Evolutionary conservation across 192 early-diverging fungal genomes (phyloP).

Genomic region (Backusella sp.): DNA sequence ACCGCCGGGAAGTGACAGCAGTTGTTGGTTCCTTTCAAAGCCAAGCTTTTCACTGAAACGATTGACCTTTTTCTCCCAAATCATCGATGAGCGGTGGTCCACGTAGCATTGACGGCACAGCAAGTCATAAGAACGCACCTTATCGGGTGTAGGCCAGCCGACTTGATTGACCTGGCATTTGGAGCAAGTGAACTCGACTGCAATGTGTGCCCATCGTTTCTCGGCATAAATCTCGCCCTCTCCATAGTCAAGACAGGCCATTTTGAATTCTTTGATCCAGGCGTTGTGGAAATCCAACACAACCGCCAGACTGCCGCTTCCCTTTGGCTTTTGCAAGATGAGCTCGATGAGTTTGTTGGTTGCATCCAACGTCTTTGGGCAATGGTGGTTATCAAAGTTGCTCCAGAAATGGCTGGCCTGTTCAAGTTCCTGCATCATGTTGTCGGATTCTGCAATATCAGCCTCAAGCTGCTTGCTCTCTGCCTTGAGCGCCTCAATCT

Average conservation of each 20-base stretch:
- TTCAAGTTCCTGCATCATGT: background rate
- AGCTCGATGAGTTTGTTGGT: background rate
- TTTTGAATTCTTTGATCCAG: conserved; percentile 10
- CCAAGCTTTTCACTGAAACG: conserved; percentile 16
- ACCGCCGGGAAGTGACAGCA: background rate
- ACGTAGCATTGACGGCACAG: conserved; percentile 25
- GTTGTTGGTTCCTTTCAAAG: background rate
- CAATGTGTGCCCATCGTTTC: conserved; percentile 11
- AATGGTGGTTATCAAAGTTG: conserved; percentile 16
- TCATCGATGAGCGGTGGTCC: conserved; percentile 20
- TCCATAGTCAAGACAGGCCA: conserved; percentile 13
- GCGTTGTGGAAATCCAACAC: conserved; percentile 4
- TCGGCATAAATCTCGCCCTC: conserved; percentile 21
- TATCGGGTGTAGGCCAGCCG: conserved; percentile 30
- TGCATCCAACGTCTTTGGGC: background rate
- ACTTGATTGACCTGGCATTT: conserved; percentile 3
- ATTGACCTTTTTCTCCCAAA: conserved; percentile 32
- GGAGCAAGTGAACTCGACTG: conserved; percentile 23
- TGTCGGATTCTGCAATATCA: background rate
- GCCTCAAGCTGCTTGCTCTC: conserved; percentile 8
- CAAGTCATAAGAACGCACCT: conserved; percentile 20
- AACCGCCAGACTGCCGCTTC: background rate
- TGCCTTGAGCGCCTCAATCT: background rate
- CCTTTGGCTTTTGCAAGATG: conserved; percentile 1
- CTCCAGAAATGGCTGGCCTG: conserved; percentile 16